A percentile compares a stretch with the other conserved stretches of the same genome.
Evolutionary conservation across 1,139 yeast genomes (phyloP).

Genomic region (Hyphopichia buzzinii): DNA sequence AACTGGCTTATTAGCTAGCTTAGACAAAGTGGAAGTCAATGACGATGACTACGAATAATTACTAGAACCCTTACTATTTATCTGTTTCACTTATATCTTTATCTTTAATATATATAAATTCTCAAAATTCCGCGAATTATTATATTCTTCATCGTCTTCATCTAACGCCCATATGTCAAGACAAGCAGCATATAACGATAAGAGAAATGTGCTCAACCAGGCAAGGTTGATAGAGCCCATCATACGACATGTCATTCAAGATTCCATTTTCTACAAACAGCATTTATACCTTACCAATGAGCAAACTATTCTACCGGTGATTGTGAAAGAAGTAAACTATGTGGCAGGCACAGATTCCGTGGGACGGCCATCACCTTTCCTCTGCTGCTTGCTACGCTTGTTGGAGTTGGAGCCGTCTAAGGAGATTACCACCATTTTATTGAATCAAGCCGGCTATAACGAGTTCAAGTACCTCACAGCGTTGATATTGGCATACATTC

Average conservation of each 20-base stretch:
- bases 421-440: slow-evolving; percentile 51
- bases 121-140: too few relatives aligned
- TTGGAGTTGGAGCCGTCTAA: slow-evolving; percentile 60
- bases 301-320: slow-evolving; percentile 41
- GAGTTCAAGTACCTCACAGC: slow-evolving; percentile 70
- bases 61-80: not conserved
- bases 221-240: slow-evolving; percentile 64
- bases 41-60: slow-evolving; percentile 24
- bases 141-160: too few relatives aligned
- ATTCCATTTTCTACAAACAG: slow-evolving; percentile 67
- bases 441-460: slow-evolving; percentile 39
- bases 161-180: too few relatives aligned
- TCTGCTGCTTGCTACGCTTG: slow-evolving; percentile 62
- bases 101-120: not conserved
- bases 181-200: slow-evolving; percentile 24
- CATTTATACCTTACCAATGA: slow-evolving; percentile 58
- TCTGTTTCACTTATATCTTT: not conserved
- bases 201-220: slow-evolving; percentile 39
- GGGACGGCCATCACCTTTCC: slow-evolving; percentile 58
- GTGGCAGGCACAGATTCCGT: slow-evolving; percentile 50
- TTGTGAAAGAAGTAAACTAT: slow-evolving; percentile 36
- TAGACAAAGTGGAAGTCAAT: slow-evolving; percentile 34
- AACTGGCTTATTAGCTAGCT: slow-evolving; percentile 25
- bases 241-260: slow-evolving; percentile 64
- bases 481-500: slow-evolving; percentile 54